A percentile compares a stretch with the other conserved stretches of the same genome.
Conservation (phyloP, 306 rosid species). For the Erythrophleum fordii region DNA sequence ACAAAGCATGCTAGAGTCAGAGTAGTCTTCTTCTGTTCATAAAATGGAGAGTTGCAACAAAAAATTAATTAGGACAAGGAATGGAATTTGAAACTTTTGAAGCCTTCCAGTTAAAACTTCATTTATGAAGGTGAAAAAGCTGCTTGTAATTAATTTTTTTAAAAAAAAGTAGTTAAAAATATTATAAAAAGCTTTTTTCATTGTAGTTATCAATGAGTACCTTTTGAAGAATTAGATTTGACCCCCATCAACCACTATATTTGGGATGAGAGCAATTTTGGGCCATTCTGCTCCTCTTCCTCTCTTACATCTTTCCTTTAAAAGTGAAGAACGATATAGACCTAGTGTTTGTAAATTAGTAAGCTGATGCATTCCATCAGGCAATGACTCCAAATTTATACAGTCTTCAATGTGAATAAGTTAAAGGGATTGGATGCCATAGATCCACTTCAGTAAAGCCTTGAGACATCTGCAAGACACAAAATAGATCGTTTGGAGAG, state of each 20-base stretch:
- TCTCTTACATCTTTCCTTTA: background rate
- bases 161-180: background rate
- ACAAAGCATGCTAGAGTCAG: background rate
- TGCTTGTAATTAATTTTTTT: background rate
- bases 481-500: background rate
- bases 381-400: background rate
- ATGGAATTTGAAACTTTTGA: too few species aligned
- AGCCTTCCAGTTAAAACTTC: background rate
- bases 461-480: background rate
- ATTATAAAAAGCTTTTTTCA: background rate
- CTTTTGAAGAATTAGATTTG: background rate
- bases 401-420: rapidly evolving
- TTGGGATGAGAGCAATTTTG: background rate
- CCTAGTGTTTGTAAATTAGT: background rate
- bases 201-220: background rate
- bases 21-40: background rate
- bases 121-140: background rate
- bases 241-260: background rate
- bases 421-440: background rate
- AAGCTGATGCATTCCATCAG: background rate
- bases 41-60: background rate
- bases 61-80: too few species aligned
- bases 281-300: background rate
- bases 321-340: rapidly evolving
- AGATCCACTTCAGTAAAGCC: background rate